phyloP scores from a whole-genome alignment of 2,329 filamentous ascomycete genomes.

The Fusarium pseudoanthophilum region DNA sequence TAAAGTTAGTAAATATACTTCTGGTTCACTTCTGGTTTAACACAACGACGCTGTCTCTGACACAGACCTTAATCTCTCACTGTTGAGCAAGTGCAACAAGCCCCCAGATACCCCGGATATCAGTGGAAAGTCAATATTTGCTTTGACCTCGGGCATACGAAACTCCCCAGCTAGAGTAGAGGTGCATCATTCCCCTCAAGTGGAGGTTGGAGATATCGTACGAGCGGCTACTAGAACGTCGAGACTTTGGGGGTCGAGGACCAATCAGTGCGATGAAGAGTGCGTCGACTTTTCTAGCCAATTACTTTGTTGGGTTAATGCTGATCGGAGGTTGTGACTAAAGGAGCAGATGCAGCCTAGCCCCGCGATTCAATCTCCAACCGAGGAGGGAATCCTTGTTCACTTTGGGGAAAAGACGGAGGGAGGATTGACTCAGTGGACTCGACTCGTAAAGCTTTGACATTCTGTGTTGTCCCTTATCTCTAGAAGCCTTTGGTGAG shows the following conservation, averaged over 20 bases:
- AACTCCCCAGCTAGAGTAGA: background rate
- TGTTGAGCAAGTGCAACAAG: background rate
- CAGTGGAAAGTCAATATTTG: background rate
- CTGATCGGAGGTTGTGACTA: conserved; percentile 1
- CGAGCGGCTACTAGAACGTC: background rate
- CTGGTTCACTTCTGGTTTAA: no score
- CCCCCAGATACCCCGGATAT: conserved; percentile 3
- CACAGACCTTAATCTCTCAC: background rate
- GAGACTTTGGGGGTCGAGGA: background rate
- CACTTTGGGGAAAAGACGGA: background rate
- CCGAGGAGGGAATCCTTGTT: background rate
- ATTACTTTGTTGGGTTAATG: background rate
- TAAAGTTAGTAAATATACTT: no score
- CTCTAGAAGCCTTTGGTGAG: background rate
- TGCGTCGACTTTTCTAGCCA: background rate
- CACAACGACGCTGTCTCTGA: no score
- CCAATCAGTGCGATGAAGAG: background rate
- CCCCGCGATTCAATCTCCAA: background rate
- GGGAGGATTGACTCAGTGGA: background rate
- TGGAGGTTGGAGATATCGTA: conserved; percentile 25
- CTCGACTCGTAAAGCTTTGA: background rate
- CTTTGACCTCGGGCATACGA: background rate
- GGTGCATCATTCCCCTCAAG: background rate
- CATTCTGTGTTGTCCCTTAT: background rate
- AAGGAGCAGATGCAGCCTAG: background rate